Base-by-base conservation (phyloP, 192 early-diverging fungal species). In the Dissophora globulifera region DNA sequence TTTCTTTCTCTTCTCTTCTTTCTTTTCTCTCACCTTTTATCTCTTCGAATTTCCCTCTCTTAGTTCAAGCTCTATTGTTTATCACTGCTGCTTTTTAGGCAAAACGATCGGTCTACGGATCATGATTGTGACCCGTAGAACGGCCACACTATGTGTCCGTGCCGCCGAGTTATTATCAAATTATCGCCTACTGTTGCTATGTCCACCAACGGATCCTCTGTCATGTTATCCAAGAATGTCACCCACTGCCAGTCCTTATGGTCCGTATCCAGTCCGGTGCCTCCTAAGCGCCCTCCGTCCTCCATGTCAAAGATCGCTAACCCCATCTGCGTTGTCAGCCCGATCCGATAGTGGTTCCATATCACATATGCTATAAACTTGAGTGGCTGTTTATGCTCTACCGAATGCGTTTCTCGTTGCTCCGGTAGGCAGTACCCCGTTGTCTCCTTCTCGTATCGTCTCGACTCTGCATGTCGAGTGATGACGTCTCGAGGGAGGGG, bases 301-400 rank as follows among this genome's bases (percentile, higher is more conserved):
- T 67, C 64, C 63, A 76, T 31, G 19, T 66, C 63, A 17, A 67
- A 27, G 23, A 76, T 62, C 20, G 40, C 13, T 0, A 76, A 22
- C 1, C 72, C 72, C 8, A 56, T 30, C 10, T 30, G 31, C 2
- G 50, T 22, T 0, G 72, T 67, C 43, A 76, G 20, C 1, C 19
- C 50, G 7, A 76, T 76, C 15, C 58, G 32, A 12, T 55, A 76
- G n/a, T 58, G 72, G n/a, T 67, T 67, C 72, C 72, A 76, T 1
- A 67, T 48, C 8, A 76, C 63, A 27, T 59, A 76, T 0, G 72
- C 72, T 15, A 61, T 62, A 22, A 76, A 76, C 23, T 17, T 26
- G 25, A 76, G 9, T 11, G 58, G 63, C 25, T 33, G 25, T 0
- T 17, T 20, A 8, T 56, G 17, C 16, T 57, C 69, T 1, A 16